These are phyloP conservation scores for Zopfia rhizophila DNA, from an alignment of 2,329 filamentous ascomycete species.

Conservation along the genomic window DNA sequence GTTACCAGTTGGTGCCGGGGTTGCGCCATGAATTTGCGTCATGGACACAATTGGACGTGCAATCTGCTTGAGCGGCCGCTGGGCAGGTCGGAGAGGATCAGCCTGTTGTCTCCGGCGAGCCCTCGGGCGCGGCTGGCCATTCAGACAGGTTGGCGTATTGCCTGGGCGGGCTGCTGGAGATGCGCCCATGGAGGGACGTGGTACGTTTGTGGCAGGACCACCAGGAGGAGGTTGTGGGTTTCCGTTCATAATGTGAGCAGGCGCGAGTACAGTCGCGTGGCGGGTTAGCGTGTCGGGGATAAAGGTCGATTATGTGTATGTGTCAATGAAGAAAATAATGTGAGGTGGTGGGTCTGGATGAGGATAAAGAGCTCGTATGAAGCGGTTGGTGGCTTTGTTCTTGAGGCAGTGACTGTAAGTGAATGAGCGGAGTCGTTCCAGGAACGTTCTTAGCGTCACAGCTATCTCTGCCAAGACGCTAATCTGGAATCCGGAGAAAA, in stretches of 20 bases:
- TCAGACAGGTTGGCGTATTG: constrained; percentile 44
- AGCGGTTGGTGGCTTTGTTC: constrained; percentile 11
- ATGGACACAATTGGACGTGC: constrained; percentile 43
- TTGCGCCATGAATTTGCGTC: constrained; percentile 39
- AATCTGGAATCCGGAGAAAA: no score
- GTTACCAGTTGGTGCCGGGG: neutral
- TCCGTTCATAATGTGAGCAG: constrained; percentile 28
- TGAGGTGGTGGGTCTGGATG: constrained; percentile 1
- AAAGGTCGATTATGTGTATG: neutral
- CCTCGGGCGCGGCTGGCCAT: constrained; percentile 45
- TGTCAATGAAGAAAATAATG: constrained; percentile 13
- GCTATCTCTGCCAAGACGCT: neutral
- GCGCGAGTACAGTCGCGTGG: constrained; percentile 20
- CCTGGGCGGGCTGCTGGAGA: constrained; percentile 29
- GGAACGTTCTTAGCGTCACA: no score
- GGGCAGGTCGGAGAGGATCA: constrained; percentile 49
- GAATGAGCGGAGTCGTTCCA: neutral
- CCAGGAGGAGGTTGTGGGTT: constrained; percentile 16
- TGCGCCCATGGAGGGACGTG: constrained; percentile 21
- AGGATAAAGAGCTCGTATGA: constrained; percentile 5
- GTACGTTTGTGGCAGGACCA: constrained; percentile 17
- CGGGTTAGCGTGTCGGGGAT: neutral
- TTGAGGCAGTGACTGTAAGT: no score
- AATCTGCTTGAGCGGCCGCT: constrained; percentile 47
- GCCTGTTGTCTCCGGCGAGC: constrained; percentile 47